Base-by-base conservation (phyloP, 306 rosid species). In the Gillenia trifoliata region DNA sequence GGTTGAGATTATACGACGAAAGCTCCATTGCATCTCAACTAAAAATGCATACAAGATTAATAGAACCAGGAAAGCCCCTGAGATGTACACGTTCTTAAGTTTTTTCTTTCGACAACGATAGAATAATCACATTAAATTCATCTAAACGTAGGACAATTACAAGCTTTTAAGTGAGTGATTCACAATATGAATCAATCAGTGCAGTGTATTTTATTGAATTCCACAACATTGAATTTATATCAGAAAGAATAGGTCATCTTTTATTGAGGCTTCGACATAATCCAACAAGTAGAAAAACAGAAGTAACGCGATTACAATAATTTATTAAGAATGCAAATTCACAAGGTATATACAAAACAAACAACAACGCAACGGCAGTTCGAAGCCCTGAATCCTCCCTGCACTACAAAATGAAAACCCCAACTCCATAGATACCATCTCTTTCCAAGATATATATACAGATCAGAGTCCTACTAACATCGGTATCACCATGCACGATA, bases 361-460 rank as follows among this genome's bases (percentile, higher is more conserved):
- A 86, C 76, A 83, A 43, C 17, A 67, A 75, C 68, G 76, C 67
- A 83, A 79, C 73, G 63, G 75, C 47, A 67, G 78, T 76, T 63
- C 73, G 47, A 71, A 74, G 73, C 64, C 75, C 75, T 28, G 52
- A 82, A 82, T 78, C 61, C 63, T 61, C 52, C 83, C 81, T 69
- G 72, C 72, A 75, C 82, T 61, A 70, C 57, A 80, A 83, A 81
- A 75, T 74, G 78, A 79, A 84, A 83, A 8, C 30, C 72, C 73
- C 81, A 30, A 70, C 67, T 75, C 34, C 78, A 71, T 64, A 72
- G 80, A 62, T 70, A 64, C 66, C 75, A 75, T 52, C 75, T 74
- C 70, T 77, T 72, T 76, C 75, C 85, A 52, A 79, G 84, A 83
- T 66, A 71, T 87, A 77, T 89, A 73, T 89, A 91, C 91, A 91